These are phyloP conservation scores for Linnemannia schmuckeri DNA, from an alignment of 192 early-diverging fungal genomes.

Conservation along the genomic window DNA sequence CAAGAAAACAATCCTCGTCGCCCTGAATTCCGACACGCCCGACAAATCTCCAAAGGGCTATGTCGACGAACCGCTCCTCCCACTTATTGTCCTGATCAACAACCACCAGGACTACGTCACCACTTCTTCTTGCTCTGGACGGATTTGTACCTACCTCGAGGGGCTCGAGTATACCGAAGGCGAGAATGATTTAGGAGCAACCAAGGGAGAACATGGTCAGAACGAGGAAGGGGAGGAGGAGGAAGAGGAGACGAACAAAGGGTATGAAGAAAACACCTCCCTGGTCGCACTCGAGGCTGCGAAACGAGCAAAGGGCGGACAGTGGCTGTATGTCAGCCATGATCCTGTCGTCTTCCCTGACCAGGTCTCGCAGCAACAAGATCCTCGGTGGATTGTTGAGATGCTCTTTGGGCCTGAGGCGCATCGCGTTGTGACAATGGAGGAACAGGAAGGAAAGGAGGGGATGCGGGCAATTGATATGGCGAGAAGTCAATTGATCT, in stretches of 20 bases:
- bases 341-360: constrained; percentile 53
- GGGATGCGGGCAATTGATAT: constrained; percentile 26
- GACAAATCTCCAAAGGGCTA: constrained; percentile 70
- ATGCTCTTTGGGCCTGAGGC: constrained; percentile 52
- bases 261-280: constrained; percentile 35
- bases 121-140: constrained; percentile 67
- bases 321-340: constrained; percentile 66
- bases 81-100: constrained; percentile 63
- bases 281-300: constrained; percentile 32
- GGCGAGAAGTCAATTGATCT: constrained; percentile 48
- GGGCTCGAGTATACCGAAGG: constrained; percentile 27
- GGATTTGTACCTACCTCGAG: constrained; percentile 64
- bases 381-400: constrained; percentile 40
- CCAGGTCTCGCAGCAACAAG: constrained; percentile 13
- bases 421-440: constrained; percentile 41
- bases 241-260: constrained; percentile 27
- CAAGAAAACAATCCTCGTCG: constrained; percentile 56
- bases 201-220: not conserved
- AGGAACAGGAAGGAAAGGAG: constrained; percentile 3
- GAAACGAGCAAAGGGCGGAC: constrained; percentile 58
- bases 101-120: constrained; percentile 67
- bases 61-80: constrained; percentile 64
- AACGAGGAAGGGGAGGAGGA: not conserved
- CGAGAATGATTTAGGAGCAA: not conserved
- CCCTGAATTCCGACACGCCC: constrained; percentile 49